Percentiles rank a stretch among this genome's conserved stretches.
These are phyloP conservation scores for Pythium brassicae DNA, from an alignment of 352 stramenopile genomes.

Conservation along the genomic window DNA sequence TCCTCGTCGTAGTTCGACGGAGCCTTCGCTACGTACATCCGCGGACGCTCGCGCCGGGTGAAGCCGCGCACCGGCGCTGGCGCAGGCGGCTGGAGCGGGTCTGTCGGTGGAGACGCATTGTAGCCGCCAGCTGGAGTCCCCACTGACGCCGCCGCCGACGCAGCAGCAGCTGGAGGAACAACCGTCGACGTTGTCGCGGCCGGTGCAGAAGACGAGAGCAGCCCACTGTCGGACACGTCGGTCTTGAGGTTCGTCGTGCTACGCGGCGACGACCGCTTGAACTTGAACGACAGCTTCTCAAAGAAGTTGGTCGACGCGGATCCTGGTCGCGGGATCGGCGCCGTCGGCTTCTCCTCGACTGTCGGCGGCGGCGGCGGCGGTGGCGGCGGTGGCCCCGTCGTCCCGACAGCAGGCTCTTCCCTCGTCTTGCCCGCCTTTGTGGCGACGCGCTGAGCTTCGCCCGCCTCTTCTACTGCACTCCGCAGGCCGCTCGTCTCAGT, in stretches of 20 bases:
- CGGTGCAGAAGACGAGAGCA: constrained; percentile 1
- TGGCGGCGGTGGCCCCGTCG: constrained; percentile 9
- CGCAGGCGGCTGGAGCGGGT: constrained; percentile 7
- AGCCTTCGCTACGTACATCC: constrained; percentile 76
- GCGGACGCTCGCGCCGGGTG: constrained; percentile 48
- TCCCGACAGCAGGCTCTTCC: constrained; percentile 1
- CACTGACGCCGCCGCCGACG: not conserved
- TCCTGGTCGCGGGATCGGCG: constrained; percentile 14
- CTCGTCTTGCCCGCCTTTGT: not conserved
- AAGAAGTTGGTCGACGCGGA: constrained; percentile 75
- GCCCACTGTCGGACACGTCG: constrained; percentile 4
- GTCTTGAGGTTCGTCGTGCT: constrained; percentile 9
- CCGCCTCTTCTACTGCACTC: not conserved
- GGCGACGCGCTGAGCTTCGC: not conserved
- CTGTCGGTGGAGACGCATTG: constrained; percentile 6
- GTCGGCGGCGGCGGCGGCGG: constrained; percentile 22
- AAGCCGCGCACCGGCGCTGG: constrained; percentile 27
- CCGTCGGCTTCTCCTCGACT: constrained; percentile 27
- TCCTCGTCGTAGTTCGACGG: constrained; percentile 68
- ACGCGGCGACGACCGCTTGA: constrained; percentile 61
- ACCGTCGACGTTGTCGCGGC: not conserved
- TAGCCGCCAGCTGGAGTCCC: not conserved
- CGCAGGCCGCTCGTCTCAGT: not conserved
- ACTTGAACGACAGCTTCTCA: constrained; percentile 78
- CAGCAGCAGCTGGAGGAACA: constrained; percentile 1